Evolutionary conservation across 2,329 filamentous ascomycete species (phyloP), one percentile per base, ranked within the genome.

Genomic region (Huntiella abstrusa): DNA sequence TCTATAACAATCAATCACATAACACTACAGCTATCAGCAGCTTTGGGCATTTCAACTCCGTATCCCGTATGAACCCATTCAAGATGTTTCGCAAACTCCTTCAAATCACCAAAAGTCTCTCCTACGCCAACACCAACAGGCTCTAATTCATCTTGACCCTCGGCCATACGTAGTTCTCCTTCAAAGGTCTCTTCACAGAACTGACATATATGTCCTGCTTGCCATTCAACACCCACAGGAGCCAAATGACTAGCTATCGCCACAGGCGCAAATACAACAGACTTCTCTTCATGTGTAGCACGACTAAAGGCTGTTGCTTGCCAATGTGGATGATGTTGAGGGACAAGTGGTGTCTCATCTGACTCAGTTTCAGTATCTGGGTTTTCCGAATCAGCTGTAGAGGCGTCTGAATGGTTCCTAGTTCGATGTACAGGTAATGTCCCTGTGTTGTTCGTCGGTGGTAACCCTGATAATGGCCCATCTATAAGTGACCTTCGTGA

Each of bases 221-320:
- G 62, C 67, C 69, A 76, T 51, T 69, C 69, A 39, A 68, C 66
- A 6, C 59, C 56, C 13, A 59, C 56, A 2, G 71, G 71, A 32
- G 67, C 61, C 22, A 70, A 58, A 55, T 77, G 73, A 56, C 73
- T 76, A 32, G 71, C 71, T 39, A 77, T 67, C 33, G 69, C 71
- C 17, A 75, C 57, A 2, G 72, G 70, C 37, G 71, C 67, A 53
- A 73, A 75, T 0, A 77, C 63, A 28, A 76, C 57, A 15, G 61
- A 63, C 57, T 73, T 74, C 46, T 66, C 61, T 46, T 62, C 60
- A 7, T 61, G 59, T 3, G 54, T 59, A n/a, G 62, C 62, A 11
- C 58, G 49, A 1, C 61, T 59, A 33, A 64, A 60, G 0, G 64
- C 69, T 0, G 60, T 63, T 7, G 72, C 68, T 52, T 72, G 69